A percentile compares a stretch with the other conserved stretches of the same genome.
Conservation (phyloP, 2,329 filamentous ascomycete genomes). For the Xylaria sp. region DNA sequence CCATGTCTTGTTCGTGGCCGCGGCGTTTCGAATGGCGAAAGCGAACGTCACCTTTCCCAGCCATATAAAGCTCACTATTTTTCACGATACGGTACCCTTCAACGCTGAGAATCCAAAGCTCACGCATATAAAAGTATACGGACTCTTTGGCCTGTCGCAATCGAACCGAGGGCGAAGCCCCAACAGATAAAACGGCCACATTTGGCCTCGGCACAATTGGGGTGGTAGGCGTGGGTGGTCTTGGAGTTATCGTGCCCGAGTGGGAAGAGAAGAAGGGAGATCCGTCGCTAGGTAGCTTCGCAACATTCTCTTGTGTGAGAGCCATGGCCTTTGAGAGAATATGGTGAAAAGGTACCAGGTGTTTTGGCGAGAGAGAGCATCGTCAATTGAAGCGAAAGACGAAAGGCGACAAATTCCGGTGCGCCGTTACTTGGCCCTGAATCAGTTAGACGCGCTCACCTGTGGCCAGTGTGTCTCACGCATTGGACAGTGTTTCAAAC, state of each 20-base stretch:
- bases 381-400: too few relatives aligned
- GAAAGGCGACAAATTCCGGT: too few relatives aligned
- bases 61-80: slow-evolving; percentile 17
- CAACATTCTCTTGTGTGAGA: slow-evolving; percentile 4
- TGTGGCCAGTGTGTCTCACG: not conserved
- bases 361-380: not conserved
- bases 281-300: not conserved
- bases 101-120: not conserved
- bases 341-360: not conserved
- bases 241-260: too few relatives aligned
- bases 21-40: slow-evolving; percentile 13
- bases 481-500: not conserved
- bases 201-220: too few relatives aligned
- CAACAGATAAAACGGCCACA: not conserved
- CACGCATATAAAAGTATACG: not conserved
- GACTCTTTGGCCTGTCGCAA: not conserved
- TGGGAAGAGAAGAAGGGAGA: not conserved
- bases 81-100: slow-evolving; percentile 1
- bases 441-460: not conserved
- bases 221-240: too few relatives aligned
- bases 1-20: not conserved
- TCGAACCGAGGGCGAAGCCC: not conserved
- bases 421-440: not conserved
- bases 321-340: not conserved
- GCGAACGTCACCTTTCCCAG: not conserved